Evolutionary conservation across 2,329 filamentous ascomycete species (phyloP).

Genomic region (Pseudogymnoascus sp.): DNA sequence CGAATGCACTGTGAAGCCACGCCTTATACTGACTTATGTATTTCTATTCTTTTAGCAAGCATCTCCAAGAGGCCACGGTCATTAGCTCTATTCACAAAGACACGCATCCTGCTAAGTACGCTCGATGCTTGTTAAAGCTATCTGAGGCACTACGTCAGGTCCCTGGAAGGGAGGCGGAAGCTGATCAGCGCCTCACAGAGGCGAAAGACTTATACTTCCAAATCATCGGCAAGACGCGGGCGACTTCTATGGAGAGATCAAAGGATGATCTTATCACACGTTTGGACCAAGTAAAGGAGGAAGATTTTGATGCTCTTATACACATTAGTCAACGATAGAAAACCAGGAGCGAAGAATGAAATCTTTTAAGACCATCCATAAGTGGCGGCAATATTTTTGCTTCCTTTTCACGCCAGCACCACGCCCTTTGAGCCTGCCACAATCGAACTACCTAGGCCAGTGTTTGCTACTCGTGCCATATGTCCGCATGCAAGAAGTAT

Average conservation of each 20-base stretch:
- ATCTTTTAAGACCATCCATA: not conserved
- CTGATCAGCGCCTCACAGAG: not conserved
- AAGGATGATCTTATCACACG: not conserved
- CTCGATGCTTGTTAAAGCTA: not conserved
- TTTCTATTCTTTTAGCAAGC: not conserved
- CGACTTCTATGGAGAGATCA: not conserved
- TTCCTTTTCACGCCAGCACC: not conserved
- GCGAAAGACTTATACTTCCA: not conserved
- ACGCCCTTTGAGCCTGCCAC: not conserved
- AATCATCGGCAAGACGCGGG: not conserved
- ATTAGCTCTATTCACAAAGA: not conserved
- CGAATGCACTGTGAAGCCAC: not conserved
- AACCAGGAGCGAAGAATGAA: not conserved
- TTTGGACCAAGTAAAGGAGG: not conserved
- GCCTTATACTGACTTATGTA: too few species aligned
- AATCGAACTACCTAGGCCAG: not conserved
- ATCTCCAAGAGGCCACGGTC: not conserved
- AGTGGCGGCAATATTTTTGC: not conserved
- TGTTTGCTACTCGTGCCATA: not conserved
- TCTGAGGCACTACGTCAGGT: not conserved
- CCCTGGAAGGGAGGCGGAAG: not conserved
- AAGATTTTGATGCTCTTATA: not conserved
- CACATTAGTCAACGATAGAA: not conserved
- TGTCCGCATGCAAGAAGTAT: not conserved
- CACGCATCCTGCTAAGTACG: not conserved